Conservation (phyloP, 2,329 filamentous ascomycete genomes). For the Knufia petricola region DNA sequence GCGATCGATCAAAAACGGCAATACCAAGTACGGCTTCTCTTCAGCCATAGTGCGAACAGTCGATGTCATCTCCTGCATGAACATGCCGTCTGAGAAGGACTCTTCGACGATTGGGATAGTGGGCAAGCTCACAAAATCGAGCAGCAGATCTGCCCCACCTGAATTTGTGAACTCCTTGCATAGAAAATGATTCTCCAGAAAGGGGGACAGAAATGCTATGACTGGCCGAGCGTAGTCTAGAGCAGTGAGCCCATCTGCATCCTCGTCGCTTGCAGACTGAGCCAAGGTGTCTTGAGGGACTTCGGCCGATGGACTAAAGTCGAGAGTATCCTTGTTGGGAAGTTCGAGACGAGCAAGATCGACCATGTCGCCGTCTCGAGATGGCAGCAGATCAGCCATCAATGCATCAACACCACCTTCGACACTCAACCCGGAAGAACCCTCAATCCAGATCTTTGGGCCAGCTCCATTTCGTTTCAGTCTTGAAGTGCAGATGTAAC, state of each 20-base stretch:
- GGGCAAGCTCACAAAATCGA: constrained; percentile 75
- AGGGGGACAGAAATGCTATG: constrained; percentile 66
- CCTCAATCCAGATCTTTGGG: constrained; percentile 60
- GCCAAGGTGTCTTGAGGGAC: constrained; percentile 25
- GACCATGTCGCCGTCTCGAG: not conserved
- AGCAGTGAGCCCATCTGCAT: constrained; percentile 44
- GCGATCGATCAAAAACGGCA: constrained; percentile 71
- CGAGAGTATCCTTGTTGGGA: constrained; percentile 31
- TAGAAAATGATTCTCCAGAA: constrained; percentile 64
- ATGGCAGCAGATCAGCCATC: constrained; percentile 17
- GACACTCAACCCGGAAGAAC: constrained; percentile 47
- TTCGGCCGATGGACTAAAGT: constrained; percentile 12
- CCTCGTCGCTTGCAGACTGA: constrained; percentile 41
- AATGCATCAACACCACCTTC: constrained; percentile 40
- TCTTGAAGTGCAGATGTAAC: constrained; percentile 61
- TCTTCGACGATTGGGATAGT: constrained; percentile 50
- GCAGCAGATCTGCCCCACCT: constrained; percentile 63
- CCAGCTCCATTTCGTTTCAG: constrained; percentile 63
- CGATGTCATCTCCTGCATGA: constrained; percentile 58
- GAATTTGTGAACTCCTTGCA: constrained; percentile 65
- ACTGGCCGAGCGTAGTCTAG: constrained; percentile 65
- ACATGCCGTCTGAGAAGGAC: constrained; percentile 40
- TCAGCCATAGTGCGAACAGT: constrained; percentile 74
- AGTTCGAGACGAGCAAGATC: constrained; percentile 21
- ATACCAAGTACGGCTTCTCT: constrained; percentile 64